A percentile compares a stretch with the other conserved stretches of the same genome.
phyloP scores from a whole-genome alignment of 768 basidiomycete genomes.

The Podaxis sp. region DNA sequence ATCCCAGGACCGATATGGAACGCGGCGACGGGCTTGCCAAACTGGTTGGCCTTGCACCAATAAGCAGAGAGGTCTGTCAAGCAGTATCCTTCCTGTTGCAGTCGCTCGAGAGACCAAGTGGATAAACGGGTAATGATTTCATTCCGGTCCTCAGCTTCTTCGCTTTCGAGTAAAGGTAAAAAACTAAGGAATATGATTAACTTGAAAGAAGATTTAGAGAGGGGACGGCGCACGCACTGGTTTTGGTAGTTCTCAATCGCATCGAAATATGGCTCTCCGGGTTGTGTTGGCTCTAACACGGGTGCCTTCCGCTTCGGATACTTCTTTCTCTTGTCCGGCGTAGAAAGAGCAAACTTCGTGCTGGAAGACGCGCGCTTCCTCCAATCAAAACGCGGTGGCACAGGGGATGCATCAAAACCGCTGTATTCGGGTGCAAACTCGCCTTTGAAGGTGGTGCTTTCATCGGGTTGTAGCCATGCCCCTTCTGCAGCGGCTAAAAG shows the following conservation, averaged over 20 bases:
- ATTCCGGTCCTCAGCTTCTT: conserved; percentile 65
- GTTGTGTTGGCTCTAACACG: conserved; percentile 28
- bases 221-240: conserved; percentile 38
- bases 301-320: conserved; percentile 34
- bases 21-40: conserved; percentile 64
- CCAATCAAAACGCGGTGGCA: conserved; percentile 58
- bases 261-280: conserved; percentile 43
- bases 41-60: conserved; percentile 65
- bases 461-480: conserved; percentile 37
- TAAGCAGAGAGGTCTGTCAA: conserved; percentile 64
- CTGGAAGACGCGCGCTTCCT: conserved; percentile 53
- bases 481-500: conserved; percentile 30
- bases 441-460: conserved; percentile 14
- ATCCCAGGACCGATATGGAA: conserved; percentile 67
- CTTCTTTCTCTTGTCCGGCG: conserved; percentile 6
- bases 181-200: conserved; percentile 32
- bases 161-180: conserved; percentile 49
- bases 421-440: background rate
- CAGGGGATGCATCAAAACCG: background rate
- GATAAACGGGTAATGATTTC: conserved; percentile 62
- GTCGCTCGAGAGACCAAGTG: conserved; percentile 60
- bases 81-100: conserved; percentile 72
- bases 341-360: conserved; percentile 7
- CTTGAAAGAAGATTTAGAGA: background rate
- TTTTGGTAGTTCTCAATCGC: conserved; percentile 55